These are phyloP conservation scores for Pholiota adiposa DNA, from an alignment of 1,284 basidiomycete species.

Conservation along the genomic window DNA sequence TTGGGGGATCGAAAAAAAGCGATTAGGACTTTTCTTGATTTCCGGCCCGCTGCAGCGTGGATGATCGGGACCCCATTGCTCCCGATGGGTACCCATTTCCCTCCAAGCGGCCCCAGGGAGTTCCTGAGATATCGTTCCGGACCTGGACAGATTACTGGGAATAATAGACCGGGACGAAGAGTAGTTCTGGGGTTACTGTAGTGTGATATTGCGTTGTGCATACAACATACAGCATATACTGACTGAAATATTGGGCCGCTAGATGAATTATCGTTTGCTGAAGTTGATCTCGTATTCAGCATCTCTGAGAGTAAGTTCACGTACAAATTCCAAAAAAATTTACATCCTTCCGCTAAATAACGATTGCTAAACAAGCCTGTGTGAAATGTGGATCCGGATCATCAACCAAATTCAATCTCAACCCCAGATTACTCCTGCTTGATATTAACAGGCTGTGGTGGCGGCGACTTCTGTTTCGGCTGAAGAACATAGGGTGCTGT, in stretches of 20 bases:
- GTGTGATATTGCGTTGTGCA: too few species aligned
- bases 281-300: not conserved
- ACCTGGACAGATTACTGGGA: not conserved
- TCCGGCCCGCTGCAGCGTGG: not conserved
- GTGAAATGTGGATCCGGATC: not conserved
- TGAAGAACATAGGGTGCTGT: conserved; percentile 30
- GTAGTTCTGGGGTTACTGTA: not conserved
- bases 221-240: too few species aligned
- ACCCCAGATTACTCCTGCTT: conserved; percentile 5
- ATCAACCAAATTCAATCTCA: not conserved
- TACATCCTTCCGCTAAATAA: too few species aligned
- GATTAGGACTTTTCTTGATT: not conserved
- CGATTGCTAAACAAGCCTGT: too few species aligned
- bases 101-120: not conserved
- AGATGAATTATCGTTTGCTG: too few species aligned
- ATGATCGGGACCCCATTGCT: not conserved
- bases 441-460: not conserved
- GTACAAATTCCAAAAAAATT: not conserved
- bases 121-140: not conserved
- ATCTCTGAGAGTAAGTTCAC: not conserved
- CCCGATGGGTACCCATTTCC: not conserved
- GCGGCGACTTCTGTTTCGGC: conserved; percentile 1
- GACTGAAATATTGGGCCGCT: too few species aligned
- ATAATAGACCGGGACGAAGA: not conserved
- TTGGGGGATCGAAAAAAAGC: not conserved